Evolutionary conservation across 2,329 filamentous ascomycete genomes (phyloP), one percentile per base, ranked within the genome.

Genomic region (Ascochyta viciae-villosae): DNA sequence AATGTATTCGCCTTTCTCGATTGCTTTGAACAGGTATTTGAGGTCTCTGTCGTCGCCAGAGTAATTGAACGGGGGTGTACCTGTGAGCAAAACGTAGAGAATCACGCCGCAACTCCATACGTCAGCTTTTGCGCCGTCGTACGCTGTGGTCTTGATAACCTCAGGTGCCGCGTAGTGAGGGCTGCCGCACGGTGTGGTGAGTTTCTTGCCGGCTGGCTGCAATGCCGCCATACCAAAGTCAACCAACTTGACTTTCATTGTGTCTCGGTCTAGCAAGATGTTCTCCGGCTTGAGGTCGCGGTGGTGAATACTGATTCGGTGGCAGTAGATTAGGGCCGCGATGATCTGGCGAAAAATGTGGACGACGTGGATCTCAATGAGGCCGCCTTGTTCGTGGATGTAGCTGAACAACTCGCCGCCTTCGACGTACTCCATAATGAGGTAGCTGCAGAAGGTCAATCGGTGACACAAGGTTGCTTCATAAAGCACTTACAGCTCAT

Each of bases 161-260:
- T 99, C 95, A 0, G 95, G 95, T 0, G 95, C 93, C 16, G 94
- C 94, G 69, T 99, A 99, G 76, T 98, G 95, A 22, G 95, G 95
- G 61, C 95, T 98, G 19, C 95, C 95, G 68, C 95, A 99, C 4
- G 94, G 92, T 0, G 95, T 98, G 53, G 86, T 90, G 26, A 99
- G 84, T 71, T 88, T 88, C 63, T 92, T 88, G 8, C 87, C 89
- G 23, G 86, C 84, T 3, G 90, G 90, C 74, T 98, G 94, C 38
- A 98, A 82, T 3, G 94, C 94, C 40, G 95, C 95, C 93, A 99
- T 97, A 38, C 95, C 94, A 75, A 99, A 99, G 75, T 99, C 95
- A 47, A 94, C 94, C 66, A 99, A 88, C 77, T 98, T 99, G 74
- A 98, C 87, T 54, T 90, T 87, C 49, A 89, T 84, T 42, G 74